These are phyloP conservation scores for Protostelium mycophagum DNA, from an alignment of 78 protist genomes.

Conservation along the genomic window DNA sequence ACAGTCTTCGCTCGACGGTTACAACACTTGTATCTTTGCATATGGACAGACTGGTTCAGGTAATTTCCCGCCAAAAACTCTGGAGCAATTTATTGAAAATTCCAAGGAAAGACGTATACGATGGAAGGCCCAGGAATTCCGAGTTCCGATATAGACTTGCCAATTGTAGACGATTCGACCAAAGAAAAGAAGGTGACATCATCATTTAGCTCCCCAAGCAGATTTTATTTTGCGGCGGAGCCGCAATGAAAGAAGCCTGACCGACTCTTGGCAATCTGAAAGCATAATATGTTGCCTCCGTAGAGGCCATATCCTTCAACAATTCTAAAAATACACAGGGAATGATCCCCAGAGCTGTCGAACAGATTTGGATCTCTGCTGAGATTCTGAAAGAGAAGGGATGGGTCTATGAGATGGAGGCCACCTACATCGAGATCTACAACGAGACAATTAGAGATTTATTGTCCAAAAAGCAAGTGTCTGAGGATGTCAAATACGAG, in stretches of 20 bases:
- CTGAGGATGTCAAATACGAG: constrained; percentile 10
- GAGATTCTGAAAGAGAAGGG: constrained; percentile 22
- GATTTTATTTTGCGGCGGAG: too few species aligned
- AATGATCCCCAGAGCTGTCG: constrained; percentile 67
- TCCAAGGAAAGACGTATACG: constrained; percentile 76
- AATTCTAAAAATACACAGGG: constrained; percentile 33
- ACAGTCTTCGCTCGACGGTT: constrained; percentile 76
- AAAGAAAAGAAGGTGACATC: not conserved
- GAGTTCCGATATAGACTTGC: not conserved
- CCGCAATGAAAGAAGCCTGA: not conserved
- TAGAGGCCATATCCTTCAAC: not conserved
- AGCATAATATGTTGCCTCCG: not conserved
- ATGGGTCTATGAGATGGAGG: constrained; percentile 49
- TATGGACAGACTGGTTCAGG: constrained; percentile 73
- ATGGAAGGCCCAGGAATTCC: constrained; percentile 65
- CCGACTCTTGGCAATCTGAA: not conserved
- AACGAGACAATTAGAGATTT: constrained; percentile 68
- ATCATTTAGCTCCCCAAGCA: too few species aligned
- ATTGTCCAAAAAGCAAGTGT: not conserved
- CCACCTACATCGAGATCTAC: constrained; percentile 67
- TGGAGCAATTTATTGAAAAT: not conserved
- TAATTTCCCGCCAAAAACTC: not conserved
- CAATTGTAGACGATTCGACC: not conserved
- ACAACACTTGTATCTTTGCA: constrained; percentile 85
- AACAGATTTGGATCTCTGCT: constrained; percentile 31